Base-by-base conservation (phyloP, 306 rosid species). In the Fragaria iinumae region DNA sequence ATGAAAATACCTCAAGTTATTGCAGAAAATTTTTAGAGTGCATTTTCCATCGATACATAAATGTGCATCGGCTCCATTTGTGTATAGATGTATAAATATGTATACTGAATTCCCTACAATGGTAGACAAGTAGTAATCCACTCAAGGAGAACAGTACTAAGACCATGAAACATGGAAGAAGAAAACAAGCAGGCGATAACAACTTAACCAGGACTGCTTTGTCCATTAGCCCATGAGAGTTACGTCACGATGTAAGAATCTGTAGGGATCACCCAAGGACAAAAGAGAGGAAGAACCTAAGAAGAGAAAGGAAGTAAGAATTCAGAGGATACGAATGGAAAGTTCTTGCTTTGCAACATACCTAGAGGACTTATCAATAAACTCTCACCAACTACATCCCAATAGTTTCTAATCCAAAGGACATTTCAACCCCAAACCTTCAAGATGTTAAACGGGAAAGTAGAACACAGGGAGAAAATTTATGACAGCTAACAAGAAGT, bases 311-410 rank as follows among this genome's bases (percentile, higher is more conserved):
- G 48, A 38, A 9, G 13, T 34, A 49, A 71, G 21, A 49, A 50
- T 71, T 52, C 11, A 34, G 20, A 52, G 75, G 20, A 34, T n/a
- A 52, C 0, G 21, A 17, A 2, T 11, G 62, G 8, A 69, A 14
- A 47, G 7, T 60, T 27, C 9, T 60, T 12, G 20, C 29, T 8
- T 45, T 23, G 16, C 25, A 9, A 9, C 11, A 17, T 49, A 50
- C 14, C 16, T 29, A 29, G 27, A 29, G 27, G 17, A 71, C 18
- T 34, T 9, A 17, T 53, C 8, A 25, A 9, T 70, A 5, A 70
- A 18, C 74, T 70, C 74, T 27, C 60, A 48, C 27, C 11, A 27
- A 47, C 55, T 70, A 70, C 56, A 50, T 59, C 66, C 65, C 36
- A 59, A 59, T 34, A 23, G 66, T 25, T 59, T 10, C 18, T 0